Conservation (phyloP, 208 protist species). For the Wallacemonas sp. region DNA sequence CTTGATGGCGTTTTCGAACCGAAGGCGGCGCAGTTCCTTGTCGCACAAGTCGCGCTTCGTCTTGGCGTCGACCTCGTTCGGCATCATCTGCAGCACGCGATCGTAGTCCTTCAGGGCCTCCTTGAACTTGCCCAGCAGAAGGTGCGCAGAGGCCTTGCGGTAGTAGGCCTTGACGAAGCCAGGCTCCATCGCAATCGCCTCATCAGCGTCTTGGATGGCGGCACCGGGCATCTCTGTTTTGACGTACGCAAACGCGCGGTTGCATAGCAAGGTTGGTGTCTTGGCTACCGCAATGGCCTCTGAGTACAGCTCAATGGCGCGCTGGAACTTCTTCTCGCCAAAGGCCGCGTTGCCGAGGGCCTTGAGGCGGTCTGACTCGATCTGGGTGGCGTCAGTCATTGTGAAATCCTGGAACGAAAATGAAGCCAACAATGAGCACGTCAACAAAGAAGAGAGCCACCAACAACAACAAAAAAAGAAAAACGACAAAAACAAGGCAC, state of each 20-base stretch:
- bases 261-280: slow-evolving; percentile 89
- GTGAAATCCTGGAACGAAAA: background rate
- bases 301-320: slow-evolving; percentile 92
- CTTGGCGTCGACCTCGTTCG: slow-evolving; percentile 90
- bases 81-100: slow-evolving; percentile 86
- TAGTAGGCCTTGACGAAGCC: slow-evolving; percentile 98
- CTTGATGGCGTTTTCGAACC: slow-evolving; percentile 96
- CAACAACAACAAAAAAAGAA: background rate
- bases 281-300: slow-evolving; percentile 84
- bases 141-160: slow-evolving; percentile 94
- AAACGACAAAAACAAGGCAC: background rate
- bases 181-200: slow-evolving; percentile 91
- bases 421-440: background rate
- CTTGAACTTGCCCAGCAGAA: slow-evolving; percentile 95
- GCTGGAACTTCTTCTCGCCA: slow-evolving; percentile 84
- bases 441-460: background rate
- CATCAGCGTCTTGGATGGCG: slow-evolving; percentile 93
- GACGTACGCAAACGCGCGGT: slow-evolving; percentile 95
- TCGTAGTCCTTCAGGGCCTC: slow-evolving; percentile 94
- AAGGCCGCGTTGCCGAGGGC: slow-evolving; percentile 88
- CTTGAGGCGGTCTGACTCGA: slow-evolving; percentile 62
- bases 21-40: slow-evolving; percentile 92
- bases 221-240: slow-evolving; percentile 92
- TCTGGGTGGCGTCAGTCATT: slow-evolving; percentile 10
- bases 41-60: slow-evolving; percentile 93